Conservation (phyloP, 768 basidiomycete species). For the Neoboletus brunneissimus region DNA sequence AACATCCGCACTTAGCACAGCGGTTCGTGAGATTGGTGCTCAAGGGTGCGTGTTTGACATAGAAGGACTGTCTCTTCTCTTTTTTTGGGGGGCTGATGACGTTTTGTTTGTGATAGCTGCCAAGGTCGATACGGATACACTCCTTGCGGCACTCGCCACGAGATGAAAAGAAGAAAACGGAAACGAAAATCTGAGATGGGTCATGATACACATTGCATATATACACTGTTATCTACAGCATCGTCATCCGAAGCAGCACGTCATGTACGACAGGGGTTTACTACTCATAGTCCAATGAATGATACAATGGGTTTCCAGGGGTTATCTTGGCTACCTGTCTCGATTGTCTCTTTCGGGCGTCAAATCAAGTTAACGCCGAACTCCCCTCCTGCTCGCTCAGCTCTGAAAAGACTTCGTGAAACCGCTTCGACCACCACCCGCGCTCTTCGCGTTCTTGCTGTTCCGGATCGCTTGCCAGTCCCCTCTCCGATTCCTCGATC, state of each 20-base stretch:
- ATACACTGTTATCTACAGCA: constrained; percentile 2
- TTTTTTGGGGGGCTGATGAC: background rate
- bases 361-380: background rate
- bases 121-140: constrained; percentile 61
- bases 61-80: background rate
- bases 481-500: constrained; percentile 36
- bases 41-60: constrained; percentile 52
- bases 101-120: constrained; percentile 42
- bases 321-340: background rate
- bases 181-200: background rate
- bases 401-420: constrained; percentile 61
- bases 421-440: constrained; percentile 70
- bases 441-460: constrained; percentile 63
- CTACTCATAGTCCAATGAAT: background rate
- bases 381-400: constrained; percentile 35
- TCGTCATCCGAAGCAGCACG: constrained; percentile 1
- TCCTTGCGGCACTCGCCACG: constrained; percentile 54
- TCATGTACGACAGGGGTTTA: background rate
- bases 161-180: constrained; percentile 26
- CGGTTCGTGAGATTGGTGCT: constrained; percentile 65
- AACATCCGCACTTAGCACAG: constrained; percentile 64
- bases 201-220: constrained; percentile 1
- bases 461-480: constrained; percentile 24
- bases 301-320: background rate
- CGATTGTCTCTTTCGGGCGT: background rate